Evolutionary conservation across 192 early-diverging fungal species (phyloP), one percentile per base, ranked within the genome.

Genomic region (Coemansia sp.): DNA sequence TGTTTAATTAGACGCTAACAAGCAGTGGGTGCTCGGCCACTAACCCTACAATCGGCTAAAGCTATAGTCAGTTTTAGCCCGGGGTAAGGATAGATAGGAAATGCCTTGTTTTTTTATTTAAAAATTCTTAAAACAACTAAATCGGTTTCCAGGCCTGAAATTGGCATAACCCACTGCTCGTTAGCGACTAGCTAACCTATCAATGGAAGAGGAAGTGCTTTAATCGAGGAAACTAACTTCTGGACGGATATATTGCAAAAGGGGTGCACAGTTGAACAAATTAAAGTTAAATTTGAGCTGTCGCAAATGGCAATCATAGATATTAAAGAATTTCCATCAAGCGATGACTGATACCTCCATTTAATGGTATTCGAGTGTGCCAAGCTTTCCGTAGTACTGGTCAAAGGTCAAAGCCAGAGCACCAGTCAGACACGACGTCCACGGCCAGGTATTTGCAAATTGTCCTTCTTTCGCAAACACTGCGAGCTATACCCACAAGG

Each of bases 321-420:
- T 2, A 17, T 5, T 4, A 66, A 53, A 38, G 55, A 21, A 30
- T 37, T n/a, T 6, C 10, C 16, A 3, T 23, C 13, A 1, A 4
- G 66, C 77, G 16, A 71, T 75, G 6, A 75, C 74, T 0, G 82
- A 84, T 11, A 63, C 75, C 6, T 73, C 77, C 30, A 10, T 85
- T 16, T 77, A 64, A 64, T 85, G 83, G 83, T 75, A 70, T 44
- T 26, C 28, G 40, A 75, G 77, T 16, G 65, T 47, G 17, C 39
- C 49, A 2, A 28, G 28, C 21, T 32, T 1, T 50, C 86, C 13
- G 76, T 81, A 11, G 87, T 85, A 8, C 69, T 88, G 5, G 73
- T 85, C 6, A 77, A 76, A 43, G 86, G 86, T 0, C 73, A 81
- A 39, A 73, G 77, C 38, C 86, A 85, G 61, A 86, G 87, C 17